Conservation (phyloP, 768 basidiomycete species). For the Daedaleopsis nitida region DNA sequence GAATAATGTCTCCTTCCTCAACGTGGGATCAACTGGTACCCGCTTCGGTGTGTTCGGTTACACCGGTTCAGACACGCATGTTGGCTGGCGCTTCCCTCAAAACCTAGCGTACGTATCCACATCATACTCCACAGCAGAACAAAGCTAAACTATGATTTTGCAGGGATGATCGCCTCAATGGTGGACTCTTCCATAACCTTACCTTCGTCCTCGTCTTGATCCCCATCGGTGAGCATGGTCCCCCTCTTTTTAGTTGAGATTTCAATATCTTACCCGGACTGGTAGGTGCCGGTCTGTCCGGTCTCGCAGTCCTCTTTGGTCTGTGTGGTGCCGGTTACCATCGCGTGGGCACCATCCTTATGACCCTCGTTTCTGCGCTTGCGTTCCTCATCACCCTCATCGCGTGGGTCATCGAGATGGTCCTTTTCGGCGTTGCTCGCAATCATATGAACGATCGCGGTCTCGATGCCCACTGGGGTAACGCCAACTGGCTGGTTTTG, state of each 20-base stretch:
- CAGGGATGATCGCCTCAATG: conserved; percentile 51
- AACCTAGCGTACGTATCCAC: conserved; percentile 44
- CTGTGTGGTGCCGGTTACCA: conserved; percentile 65
- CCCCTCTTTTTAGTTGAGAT: neutral
- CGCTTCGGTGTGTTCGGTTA: conserved; percentile 81
- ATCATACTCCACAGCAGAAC: neutral
- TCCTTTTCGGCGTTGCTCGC: conserved; percentile 73
- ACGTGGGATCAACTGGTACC: conserved; percentile 44
- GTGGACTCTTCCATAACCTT: conserved; percentile 61
- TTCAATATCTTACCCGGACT: conserved; percentile 1
- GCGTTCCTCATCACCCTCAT: conserved; percentile 69
- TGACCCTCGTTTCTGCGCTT: conserved; percentile 68
- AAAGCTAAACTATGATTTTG: too few relatives aligned
- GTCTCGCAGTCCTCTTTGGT: conserved; percentile 67
- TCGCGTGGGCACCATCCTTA: conserved; percentile 74
- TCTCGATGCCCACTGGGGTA: conserved; percentile 61
- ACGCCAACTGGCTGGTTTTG: conserved; percentile 82
- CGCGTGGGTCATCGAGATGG: conserved; percentile 78
- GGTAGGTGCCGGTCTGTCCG: conserved; percentile 64
- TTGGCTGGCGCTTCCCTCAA: conserved; percentile 61
- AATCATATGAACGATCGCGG: conserved; percentile 54
- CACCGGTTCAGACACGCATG: conserved; percentile 51
- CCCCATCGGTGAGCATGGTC: conserved; percentile 61
- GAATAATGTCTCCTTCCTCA: conserved; percentile 68
- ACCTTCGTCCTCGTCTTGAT: conserved; percentile 77